A percentile compares a stretch with the other conserved stretches of the same genome.
phyloP scores from a whole-genome alignment of 2,329 filamentous ascomycete species.

The Botrytis elliptica region DNA sequence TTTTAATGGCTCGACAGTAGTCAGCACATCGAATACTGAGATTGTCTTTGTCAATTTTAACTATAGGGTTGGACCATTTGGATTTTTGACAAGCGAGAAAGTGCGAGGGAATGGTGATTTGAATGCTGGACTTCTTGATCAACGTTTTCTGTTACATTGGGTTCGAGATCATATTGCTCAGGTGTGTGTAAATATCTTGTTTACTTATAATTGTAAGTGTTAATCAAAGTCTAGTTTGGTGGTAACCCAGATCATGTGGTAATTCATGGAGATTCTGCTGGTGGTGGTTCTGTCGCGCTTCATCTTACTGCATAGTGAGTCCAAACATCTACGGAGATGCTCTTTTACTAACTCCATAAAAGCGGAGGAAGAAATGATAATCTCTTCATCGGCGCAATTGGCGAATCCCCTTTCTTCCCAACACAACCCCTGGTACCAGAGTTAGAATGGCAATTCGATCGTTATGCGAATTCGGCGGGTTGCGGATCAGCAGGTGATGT shows the following conservation, averaged over 20 bases:
- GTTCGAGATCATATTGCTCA: constrained; percentile 56
- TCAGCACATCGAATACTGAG: constrained; percentile 46
- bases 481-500: constrained; percentile 37
- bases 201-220: neutral
- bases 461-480: constrained; percentile 38
- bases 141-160: constrained; percentile 60
- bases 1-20: constrained; percentile 50
- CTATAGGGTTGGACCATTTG: constrained; percentile 61
- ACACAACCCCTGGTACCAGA: constrained; percentile 41
- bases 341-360: neutral
- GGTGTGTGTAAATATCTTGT: constrained; percentile 34
- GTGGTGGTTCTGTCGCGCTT: constrained; percentile 46
- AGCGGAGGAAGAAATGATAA: constrained; percentile 34
- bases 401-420: constrained; percentile 42
- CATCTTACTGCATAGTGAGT: constrained; percentile 39
- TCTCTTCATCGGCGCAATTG: constrained; percentile 37
- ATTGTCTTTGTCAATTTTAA: constrained; percentile 61
- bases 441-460: constrained; percentile 45
- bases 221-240: constrained; percentile 40
- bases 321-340: too few species aligned
- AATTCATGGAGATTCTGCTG: constrained; percentile 49
- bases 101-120: constrained; percentile 55
- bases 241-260: constrained; percentile 48
- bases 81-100: constrained; percentile 59
- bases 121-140: constrained; percentile 64